A percentile compares a stretch with the other conserved stretches of the same genome.
These are phyloP conservation scores for Silene uniflora DNA, from an alignment of 148 eudicot species.

Conservation along the genomic window DNA sequence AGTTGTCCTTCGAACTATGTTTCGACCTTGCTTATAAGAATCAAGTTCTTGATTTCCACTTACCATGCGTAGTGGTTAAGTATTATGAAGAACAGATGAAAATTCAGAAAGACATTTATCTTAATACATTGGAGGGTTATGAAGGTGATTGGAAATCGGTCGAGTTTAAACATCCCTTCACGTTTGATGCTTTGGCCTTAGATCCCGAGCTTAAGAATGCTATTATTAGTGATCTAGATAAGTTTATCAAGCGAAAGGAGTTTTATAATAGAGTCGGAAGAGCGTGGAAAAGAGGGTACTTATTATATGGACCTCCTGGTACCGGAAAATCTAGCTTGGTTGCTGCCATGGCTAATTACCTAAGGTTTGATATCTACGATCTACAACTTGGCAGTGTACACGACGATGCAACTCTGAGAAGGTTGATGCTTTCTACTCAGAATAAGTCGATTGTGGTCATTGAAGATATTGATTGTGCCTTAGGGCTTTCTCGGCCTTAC, in stretches of 20 bases:
- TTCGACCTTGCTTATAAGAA: constrained; percentile 9
- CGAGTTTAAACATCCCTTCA: constrained; percentile 33
- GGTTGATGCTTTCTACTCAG: constrained; percentile 20
- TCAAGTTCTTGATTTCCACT: neutral
- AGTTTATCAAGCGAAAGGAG: constrained; percentile 36
- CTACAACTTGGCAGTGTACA: constrained; percentile 30
- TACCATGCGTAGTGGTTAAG: constrained; percentile 18
- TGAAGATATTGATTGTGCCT: constrained; percentile 46
- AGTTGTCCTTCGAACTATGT: neutral
- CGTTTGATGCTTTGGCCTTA: constrained; percentile 36
- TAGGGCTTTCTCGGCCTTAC: neutral
- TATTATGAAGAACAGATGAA: neutral
- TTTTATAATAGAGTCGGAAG: constrained; percentile 36
- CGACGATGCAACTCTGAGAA: constrained; percentile 23
- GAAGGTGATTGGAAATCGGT: neutral
- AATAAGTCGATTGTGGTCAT: constrained; percentile 43
- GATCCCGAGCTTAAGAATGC: constrained; percentile 26
- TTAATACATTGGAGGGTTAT: neutral
- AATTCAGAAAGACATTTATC: neutral
- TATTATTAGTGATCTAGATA: constrained; percentile 29
- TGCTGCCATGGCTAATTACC: constrained; percentile 46
- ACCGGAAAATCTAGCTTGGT: constrained; percentile 48
- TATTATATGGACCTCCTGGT: constrained; percentile 49
- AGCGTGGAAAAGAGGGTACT: constrained; percentile 50
- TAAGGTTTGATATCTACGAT: constrained; percentile 45